Conservation (phyloP, 495 filamentous ascomycete species). For the Aspergillus hancockii region DNA sequence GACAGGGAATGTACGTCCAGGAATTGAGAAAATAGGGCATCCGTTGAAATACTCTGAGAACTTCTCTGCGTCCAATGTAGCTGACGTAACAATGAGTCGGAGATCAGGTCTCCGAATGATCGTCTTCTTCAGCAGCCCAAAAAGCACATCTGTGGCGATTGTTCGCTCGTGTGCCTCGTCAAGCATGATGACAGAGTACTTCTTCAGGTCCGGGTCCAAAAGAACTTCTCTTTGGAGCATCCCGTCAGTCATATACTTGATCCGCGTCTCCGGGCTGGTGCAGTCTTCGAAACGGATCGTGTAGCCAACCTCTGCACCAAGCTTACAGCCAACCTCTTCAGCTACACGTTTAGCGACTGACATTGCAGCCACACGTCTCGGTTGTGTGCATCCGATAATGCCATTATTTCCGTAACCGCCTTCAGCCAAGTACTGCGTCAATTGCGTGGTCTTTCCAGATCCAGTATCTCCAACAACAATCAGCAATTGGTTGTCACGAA, state of each 20-base stretch:
- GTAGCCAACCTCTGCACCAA: slow-evolving; percentile 94
- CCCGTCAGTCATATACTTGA: slow-evolving; percentile 99
- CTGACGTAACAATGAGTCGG: slow-evolving; percentile 93
- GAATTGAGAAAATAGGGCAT: slow-evolving; percentile 94
- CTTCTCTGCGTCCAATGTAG: slow-evolving; percentile 95
- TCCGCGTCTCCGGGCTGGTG: slow-evolving; percentile 84
- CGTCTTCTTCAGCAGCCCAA: slow-evolving; percentile 93
- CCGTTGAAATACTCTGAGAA: slow-evolving; percentile 94
- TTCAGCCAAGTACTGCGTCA: slow-evolving; percentile 94
- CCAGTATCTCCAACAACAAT: slow-evolving; percentile 98
- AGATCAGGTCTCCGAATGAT: slow-evolving; percentile 82
- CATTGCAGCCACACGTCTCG: slow-evolving; percentile 95
- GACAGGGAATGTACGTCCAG: slow-evolving; percentile 91
- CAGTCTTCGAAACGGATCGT: slow-evolving; percentile 97
- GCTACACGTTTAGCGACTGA: slow-evolving; percentile 95
- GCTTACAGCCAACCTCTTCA: slow-evolving; percentile 89
- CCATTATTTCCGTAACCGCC: slow-evolving; percentile 86
- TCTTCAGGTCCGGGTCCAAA: slow-evolving; percentile 80
- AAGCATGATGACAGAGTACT: slow-evolving; percentile 96
- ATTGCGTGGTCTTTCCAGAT: slow-evolving; percentile 94
- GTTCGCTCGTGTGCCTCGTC: slow-evolving; percentile 98
- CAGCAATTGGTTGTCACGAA: slow-evolving; percentile 82
- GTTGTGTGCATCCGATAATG: slow-evolving; percentile 96
- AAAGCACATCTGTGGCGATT: slow-evolving; percentile 93
- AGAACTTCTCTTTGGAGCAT: slow-evolving; percentile 96